Evolutionary conservation across 1,284 basidiomycete species (phyloP).

Genomic region (Hemileia vastatrix): DNA sequence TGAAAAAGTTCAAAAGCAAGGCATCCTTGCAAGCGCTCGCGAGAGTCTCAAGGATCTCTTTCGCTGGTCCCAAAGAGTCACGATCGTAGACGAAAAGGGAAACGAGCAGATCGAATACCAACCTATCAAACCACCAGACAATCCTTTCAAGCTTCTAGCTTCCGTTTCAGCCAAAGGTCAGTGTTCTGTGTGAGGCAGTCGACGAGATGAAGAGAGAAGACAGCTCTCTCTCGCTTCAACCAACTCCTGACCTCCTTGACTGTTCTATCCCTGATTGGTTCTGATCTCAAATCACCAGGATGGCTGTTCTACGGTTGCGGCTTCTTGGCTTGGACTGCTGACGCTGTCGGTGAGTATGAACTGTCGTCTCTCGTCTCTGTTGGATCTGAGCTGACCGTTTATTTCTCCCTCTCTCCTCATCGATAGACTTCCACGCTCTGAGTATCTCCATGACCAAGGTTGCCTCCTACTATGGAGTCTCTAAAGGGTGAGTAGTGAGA

Average conservation of each 20-base stretch:
- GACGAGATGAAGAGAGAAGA: not conserved
- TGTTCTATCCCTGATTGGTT: not conserved
- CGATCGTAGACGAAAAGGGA: constrained; percentile 28
- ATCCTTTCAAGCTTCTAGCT: constrained; percentile 26
- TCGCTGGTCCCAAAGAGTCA: constrained; percentile 26
- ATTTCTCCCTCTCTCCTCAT: not conserved
- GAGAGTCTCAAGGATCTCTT: constrained; percentile 30
- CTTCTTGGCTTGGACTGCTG: constrained; percentile 29
- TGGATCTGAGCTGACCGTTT: too few species aligned
- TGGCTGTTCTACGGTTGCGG: constrained; percentile 31
- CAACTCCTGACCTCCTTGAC: not conserved
- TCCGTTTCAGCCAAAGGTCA: not conserved
- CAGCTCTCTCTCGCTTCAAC: too few species aligned
- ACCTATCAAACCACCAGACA: constrained; percentile 23
- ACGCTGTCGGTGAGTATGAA: constrained; percentile 14
- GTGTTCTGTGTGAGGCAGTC: not conserved
- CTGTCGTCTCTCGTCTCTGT: too few species aligned
- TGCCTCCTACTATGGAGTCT: too few species aligned
- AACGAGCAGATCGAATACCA: constrained; percentile 26
- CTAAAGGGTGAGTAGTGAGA: constrained; percentile 2
- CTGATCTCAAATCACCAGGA: constrained; percentile 23
- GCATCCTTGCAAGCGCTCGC: constrained; percentile 25
- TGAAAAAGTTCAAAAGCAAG: not conserved
- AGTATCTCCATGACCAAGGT: constrained; percentile 31
- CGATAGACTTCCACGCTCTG: constrained; percentile 30